Base-by-base conservation (phyloP, 2,329 filamentous ascomycete genomes). In the Blumeria hordei region DNA sequence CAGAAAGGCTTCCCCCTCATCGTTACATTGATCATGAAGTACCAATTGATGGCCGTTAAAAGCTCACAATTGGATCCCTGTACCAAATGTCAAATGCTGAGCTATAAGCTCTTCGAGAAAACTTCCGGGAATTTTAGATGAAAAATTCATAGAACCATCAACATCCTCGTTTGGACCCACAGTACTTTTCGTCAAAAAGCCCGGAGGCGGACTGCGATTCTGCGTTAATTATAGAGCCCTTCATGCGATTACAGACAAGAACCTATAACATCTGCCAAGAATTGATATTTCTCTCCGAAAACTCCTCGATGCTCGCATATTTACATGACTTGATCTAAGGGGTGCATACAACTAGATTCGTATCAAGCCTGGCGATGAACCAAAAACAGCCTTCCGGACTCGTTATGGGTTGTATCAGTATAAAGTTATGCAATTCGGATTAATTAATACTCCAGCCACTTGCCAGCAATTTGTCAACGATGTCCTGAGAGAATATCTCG, bases 111-210 rank as follows among this genome's bases (percentile, higher is more conserved):
- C 35, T 57, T 3, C 16, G 34, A 12, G 55, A 56, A 41, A 56
- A 39, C 16, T 32, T n/a, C n/a, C n/a, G n/a, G n/a, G n/a, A n/a
- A n/a, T n/a, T n/a, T n/a, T n/a, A n/a, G n/a, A n/a, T 56, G 11
- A 56, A 21, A 41, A 52, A 54, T 56, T 56, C n/a, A 50, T 56
- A 1, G 3, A 54, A 18, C 37, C 39, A 11, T 49, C 39, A 4
- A 43, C 32, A 14, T 54, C 51, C 2, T 44, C 55, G 0, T 52
- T 52, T 11, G 21, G 12, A 1, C 35, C 28, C 2, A 7, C 28
- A 35, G 49, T 51, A 10, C 49, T 35, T 35, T 51, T 51, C 3
- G 3, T 51, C 28, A 36, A 51, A 16, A 51, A 51, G 35, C 12
- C 49, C 5, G 49, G 28, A 6, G 28, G 49, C 4, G 28, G 33